Percentiles rank a stretch among this genome's conserved stretches.
These are phyloP conservation scores for Metschnikowia lochheadii DNA, from an alignment of 805 yeast genomes.

Conservation along the genomic window DNA sequence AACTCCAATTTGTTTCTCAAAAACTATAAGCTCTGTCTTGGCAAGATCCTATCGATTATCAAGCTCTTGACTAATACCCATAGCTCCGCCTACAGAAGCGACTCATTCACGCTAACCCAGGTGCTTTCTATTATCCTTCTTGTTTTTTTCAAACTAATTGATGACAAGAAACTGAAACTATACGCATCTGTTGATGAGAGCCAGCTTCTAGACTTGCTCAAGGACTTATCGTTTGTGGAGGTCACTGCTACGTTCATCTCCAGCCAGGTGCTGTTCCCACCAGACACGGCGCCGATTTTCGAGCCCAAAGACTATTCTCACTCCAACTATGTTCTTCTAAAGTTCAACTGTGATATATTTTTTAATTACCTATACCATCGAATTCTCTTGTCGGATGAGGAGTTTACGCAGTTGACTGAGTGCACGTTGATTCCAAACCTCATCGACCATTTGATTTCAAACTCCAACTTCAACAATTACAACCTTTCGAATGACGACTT, in stretches of 20 bases:
- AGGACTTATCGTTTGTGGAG: slow-evolving; percentile 55
- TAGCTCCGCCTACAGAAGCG: slow-evolving; percentile 5
- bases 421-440: slow-evolving; percentile 26
- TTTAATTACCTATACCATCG: slow-evolving; percentile 38
- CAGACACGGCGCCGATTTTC: slow-evolving; percentile 7
- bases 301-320: slow-evolving; percentile 8
- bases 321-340: slow-evolving; percentile 30
- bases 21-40: slow-evolving; percentile 34
- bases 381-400: slow-evolving; percentile 32
- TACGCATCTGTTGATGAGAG: slow-evolving; percentile 13
- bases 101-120: slow-evolving; percentile 26
- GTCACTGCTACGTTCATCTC: slow-evolving; percentile 29
- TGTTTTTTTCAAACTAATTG: slow-evolving; percentile 31
- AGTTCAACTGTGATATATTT: slow-evolving; percentile 37
- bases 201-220: slow-evolving; percentile 37
- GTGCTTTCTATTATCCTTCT: slow-evolving; percentile 33
- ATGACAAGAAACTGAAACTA: slow-evolving; percentile 19
- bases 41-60: slow-evolving; percentile 26
- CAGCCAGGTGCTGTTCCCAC: slow-evolving; percentile 20
- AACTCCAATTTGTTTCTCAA: slow-evolving; percentile 37
- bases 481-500: slow-evolving; percentile 32
- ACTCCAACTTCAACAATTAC: slow-evolving; percentile 33
- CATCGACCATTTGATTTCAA: slow-evolving; percentile 27
- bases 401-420: slow-evolving; percentile 27
- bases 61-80: slow-evolving; percentile 1